Percentiles rank a stretch among this genome's conserved stretches.
Conservation (phyloP, 2,329 filamentous ascomycete genomes). For the Dactylonectria estremocensis region DNA sequence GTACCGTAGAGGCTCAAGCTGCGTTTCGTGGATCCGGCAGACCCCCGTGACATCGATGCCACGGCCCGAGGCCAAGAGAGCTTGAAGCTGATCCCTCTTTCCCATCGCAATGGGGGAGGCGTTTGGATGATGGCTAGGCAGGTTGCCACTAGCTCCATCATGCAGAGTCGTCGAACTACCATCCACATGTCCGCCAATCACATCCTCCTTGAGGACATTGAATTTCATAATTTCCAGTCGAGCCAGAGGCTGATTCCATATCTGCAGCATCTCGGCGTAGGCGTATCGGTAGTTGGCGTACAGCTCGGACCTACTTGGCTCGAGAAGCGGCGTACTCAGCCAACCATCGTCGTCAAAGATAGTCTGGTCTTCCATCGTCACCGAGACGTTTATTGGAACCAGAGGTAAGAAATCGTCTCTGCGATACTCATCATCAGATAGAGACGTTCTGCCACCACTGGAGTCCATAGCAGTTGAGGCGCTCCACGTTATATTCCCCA, state of each 20-base stretch:
- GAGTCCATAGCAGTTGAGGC: conserved; percentile 63
- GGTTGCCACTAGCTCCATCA: conserved; percentile 56
- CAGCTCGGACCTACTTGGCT: conserved; percentile 62
- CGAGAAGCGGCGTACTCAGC: conserved; percentile 72
- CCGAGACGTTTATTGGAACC: conserved; percentile 66
- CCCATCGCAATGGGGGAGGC: conserved; percentile 70
- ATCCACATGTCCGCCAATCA: conserved; percentile 47
- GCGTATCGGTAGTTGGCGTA: conserved; percentile 75
- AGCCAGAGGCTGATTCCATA: conserved; percentile 75
- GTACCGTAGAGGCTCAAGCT: conserved; percentile 72
- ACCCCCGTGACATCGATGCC: conserved; percentile 76
- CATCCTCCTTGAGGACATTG: conserved; percentile 71
- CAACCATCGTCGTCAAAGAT: conserved; percentile 79
- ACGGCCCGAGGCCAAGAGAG: conserved; percentile 66
- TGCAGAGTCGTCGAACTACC: conserved; percentile 55
- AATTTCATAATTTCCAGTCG: conserved; percentile 80
- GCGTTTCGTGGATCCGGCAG: conserved; percentile 74
- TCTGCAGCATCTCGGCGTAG: conserved; percentile 79
- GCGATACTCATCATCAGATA: conserved; percentile 68
- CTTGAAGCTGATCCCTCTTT: conserved; percentile 68
- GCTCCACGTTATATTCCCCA: conserved; percentile 65
- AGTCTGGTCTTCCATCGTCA: conserved; percentile 73
- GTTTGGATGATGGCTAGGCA: conserved; percentile 55
- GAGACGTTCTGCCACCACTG: conserved; percentile 64
- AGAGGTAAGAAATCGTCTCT: conserved; percentile 63